Evolutionary conservation across 176 grass and related monocot species (phyloP), one percentile per base, ranked within the genome.

Genomic region (Triticum timopheevii): DNA sequence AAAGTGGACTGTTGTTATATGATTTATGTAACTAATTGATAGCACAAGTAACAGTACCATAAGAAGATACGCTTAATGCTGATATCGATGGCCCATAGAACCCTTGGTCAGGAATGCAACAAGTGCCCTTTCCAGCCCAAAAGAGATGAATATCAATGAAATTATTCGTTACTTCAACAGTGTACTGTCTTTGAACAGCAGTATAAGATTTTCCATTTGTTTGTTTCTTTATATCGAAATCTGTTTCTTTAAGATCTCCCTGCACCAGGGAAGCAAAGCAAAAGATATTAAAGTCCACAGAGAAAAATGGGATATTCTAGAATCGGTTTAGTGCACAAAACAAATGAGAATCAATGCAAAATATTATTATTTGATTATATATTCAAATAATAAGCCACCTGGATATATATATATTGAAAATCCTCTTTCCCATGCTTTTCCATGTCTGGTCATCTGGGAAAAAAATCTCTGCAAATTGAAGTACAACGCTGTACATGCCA

Each of bases 151-250:
- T 54, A 19, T 54, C 50, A 54, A 54, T 54, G 50, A 54, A 2
- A 54, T 54, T 54, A 54, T 54, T 54, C 16, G 16, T 54, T 54
- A 93, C 82, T 13, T 36, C 27, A 61, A 63, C 47, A 16, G 8
- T n/a, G 61, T 67, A 93, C 56, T 42, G 40, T 76, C 10, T 90
- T 2, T 62, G 25, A 59, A 93, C 82, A 62, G 30, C 92, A 79
- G 24, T 39, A 1, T 79, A 71, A 16, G 88, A 93, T 69, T 30
- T 86, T 13, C 56, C 88, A 15, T 89, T 79, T 35, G 88, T 73
- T 6, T 22, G 33, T 56, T 86, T 86, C 76, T 73, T 93, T 90
- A 90, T 86, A 73, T 93, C 82, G 3, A 93, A 90, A n/a, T 93
- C 82, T 35, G 83, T 90, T 64, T 79, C 88, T 86, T 22, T 79